Evolutionary conservation across 1,139 yeast genomes (phyloP).

Genomic region (Yamadazyma pseudoaaseri): DNA sequence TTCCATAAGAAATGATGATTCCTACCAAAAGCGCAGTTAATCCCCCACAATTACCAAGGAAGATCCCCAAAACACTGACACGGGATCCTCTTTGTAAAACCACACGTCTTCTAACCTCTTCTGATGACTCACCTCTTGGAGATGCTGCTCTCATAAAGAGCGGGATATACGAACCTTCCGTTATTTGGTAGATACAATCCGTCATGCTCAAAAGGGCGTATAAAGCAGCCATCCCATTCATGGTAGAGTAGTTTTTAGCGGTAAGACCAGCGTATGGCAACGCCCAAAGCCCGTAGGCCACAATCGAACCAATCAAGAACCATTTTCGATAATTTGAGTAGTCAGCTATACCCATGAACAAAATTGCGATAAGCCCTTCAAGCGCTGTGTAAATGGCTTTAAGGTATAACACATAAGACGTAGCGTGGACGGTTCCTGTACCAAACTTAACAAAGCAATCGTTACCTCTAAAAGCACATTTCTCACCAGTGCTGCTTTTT

Average conservation of each 20-base stretch:
- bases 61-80: conserved; percentile 41
- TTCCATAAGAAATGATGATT: conserved; percentile 33
- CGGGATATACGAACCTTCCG: conserved; percentile 46
- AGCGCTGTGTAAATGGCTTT: conserved; percentile 38
- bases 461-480: conserved; percentile 30
- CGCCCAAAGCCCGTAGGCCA: conserved; percentile 34
- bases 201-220: conserved; percentile 31
- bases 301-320: conserved; percentile 29
- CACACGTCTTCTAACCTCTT: conserved; percentile 23
- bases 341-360: conserved; percentile 44
- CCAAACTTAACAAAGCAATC: conserved; percentile 43
- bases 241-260: conserved; percentile 19
- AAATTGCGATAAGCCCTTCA: conserved; percentile 38
- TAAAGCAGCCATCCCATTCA: conserved; percentile 27
- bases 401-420: conserved; percentile 38
- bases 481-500: conserved; percentile 20
- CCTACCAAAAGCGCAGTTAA: conserved; percentile 39
- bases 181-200: conserved; percentile 35
- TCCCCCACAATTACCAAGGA: conserved; percentile 41
- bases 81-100: conserved; percentile 33
- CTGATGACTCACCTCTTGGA: conserved; percentile 18
- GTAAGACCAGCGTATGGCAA: conserved; percentile 39
- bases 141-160: conserved; percentile 37
- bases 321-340: conserved; percentile 39
- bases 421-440: conserved; percentile 31